Percentiles rank a stretch among this genome's conserved stretches.
Evolutionary conservation across 2,329 filamentous ascomycete genomes (phyloP).

Genomic region (Mycogone perniciosa): DNA sequence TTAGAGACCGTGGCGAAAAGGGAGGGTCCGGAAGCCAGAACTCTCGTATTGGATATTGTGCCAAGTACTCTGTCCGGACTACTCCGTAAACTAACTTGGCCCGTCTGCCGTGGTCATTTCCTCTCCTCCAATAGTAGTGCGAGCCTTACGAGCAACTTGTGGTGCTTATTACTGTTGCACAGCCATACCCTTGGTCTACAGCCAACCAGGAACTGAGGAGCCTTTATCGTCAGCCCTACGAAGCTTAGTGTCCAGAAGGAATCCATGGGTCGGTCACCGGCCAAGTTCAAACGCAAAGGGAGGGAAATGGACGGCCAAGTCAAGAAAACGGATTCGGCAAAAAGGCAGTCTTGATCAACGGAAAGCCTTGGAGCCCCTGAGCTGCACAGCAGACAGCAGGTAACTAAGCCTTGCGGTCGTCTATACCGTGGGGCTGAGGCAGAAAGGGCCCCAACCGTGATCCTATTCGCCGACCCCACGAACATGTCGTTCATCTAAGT

Average conservation of each 20-base stretch:
- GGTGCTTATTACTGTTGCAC: not conserved
- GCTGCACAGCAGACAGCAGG: conserved; percentile 1
- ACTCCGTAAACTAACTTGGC: not conserved
- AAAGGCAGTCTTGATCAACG: not conserved
- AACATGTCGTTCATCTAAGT: conserved; percentile 3
- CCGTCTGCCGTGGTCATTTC: conserved; percentile 9
- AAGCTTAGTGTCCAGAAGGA: conserved; percentile 15
- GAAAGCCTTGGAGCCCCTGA: conserved; percentile 12
- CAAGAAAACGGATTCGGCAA: not conserved
- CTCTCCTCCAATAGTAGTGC: conserved; percentile 6
- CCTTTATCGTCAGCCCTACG: conserved; percentile 19
- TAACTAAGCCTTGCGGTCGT: conserved; percentile 11
- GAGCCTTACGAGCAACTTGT: not conserved
- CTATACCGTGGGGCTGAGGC: conserved; percentile 10
- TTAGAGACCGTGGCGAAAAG: no score
- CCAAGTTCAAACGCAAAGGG: not conserved
- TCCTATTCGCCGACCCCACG: conserved; percentile 12
- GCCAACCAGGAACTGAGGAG: conserved; percentile 15
- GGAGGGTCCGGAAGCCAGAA: no score
- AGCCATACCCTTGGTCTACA: conserved; percentile 10
- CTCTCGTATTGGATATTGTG: no score
- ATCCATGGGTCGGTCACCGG: not conserved
- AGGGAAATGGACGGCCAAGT: not conserved
- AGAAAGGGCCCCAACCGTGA: conserved; percentile 7
- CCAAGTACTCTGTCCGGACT: no score